phyloP scores from a whole-genome alignment of 495 filamentous ascomycete genomes.

The Collariella sp. region DNA sequence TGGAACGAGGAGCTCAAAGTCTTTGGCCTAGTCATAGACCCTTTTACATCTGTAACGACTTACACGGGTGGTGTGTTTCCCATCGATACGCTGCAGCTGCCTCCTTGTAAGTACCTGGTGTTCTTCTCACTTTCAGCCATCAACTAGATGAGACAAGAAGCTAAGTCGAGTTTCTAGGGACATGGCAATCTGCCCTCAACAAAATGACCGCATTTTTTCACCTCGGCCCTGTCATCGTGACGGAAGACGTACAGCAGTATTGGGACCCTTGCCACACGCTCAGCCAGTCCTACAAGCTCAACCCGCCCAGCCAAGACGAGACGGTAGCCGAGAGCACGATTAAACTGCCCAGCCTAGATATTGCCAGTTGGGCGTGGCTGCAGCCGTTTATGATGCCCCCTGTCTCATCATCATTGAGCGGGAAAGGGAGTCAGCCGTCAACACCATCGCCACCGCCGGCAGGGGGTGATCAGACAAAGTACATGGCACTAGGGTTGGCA shows the following conservation, averaged over 20 bases:
- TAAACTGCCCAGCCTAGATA: conserved; percentile 16
- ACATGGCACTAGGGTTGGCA: background rate
- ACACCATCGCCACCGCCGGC: no score
- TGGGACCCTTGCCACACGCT: conserved; percentile 13
- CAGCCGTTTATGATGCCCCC: conserved; percentile 39
- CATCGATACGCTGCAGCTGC: conserved; percentile 25
- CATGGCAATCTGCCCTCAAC: conserved; percentile 32
- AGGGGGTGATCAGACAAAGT: background rate
- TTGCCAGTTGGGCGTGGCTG: conserved; percentile 38
- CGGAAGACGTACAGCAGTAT: conserved; percentile 5
- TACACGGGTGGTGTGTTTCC: conserved; percentile 38
- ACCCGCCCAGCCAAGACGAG: no score
- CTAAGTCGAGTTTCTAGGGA: no score
- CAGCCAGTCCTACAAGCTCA: no score
- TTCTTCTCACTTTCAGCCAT: no score
- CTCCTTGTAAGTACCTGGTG: no score
- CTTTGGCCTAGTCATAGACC: conserved; percentile 38
- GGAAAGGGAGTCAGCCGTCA: no score
- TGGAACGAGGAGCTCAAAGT: no score
- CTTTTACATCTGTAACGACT: conserved; percentile 36
- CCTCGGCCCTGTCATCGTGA: conserved; percentile 33
- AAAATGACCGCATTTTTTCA: conserved; percentile 43
- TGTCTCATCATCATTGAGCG: no score
- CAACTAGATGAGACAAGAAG: no score
- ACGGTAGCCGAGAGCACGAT: conserved; percentile 7